Percentiles rank a stretch among this genome's conserved stretches.
Conservation (phyloP, 73 alveolate species). For the Paramecium tetraurelia region DNA sequence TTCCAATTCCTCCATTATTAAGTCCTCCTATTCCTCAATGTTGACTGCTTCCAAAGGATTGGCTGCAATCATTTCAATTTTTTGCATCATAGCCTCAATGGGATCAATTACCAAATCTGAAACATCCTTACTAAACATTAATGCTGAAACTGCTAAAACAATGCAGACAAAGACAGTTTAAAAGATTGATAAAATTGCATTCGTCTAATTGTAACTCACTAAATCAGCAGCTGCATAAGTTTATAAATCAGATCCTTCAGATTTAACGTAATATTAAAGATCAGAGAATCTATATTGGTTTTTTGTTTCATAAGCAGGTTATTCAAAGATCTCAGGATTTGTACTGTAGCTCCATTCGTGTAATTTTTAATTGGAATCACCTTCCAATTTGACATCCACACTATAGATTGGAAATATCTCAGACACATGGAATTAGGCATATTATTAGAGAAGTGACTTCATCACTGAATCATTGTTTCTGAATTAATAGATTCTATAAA, state of each 20-base stretch:
- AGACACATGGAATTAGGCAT: background rate
- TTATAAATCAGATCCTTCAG: background rate
- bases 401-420: constrained; percentile 8
- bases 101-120: constrained; percentile 78
- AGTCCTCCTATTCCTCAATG: constrained; percentile 69
- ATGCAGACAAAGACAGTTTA: constrained; percentile 74
- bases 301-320: background rate
- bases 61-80: constrained; percentile 78
- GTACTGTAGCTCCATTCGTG: background rate
- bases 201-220: constrained; percentile 56
- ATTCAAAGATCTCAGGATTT: background rate
- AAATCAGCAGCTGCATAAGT: constrained; percentile 66
- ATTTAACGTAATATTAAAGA: background rate
- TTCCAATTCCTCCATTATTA: constrained; percentile 50
- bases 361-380: background rate
- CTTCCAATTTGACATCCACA: background rate
- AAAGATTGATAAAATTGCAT: constrained; percentile 72
- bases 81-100: constrained; percentile 82
- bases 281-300: constrained; percentile 23
- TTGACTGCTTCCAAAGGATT: constrained; percentile 84
- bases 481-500: background rate
- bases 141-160: constrained; percentile 69
- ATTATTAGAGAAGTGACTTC: background rate
- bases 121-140: constrained; percentile 78
- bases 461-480: background rate